Base-by-base conservation (phyloP, 2,329 filamentous ascomycete species). In the Diaporthe sp. region DNA sequence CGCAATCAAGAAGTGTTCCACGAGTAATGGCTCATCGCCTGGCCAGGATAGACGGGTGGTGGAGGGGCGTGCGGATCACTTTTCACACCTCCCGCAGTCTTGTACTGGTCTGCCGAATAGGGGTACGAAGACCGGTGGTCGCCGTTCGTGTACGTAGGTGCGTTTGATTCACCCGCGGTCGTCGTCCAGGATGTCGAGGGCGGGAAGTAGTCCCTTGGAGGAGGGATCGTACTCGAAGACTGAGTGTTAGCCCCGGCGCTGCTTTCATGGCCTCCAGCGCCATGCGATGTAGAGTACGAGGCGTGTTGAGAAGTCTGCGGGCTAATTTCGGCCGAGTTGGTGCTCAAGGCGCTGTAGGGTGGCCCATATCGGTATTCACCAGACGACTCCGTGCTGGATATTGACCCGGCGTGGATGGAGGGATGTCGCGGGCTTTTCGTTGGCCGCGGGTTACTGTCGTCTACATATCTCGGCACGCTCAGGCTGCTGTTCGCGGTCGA, bases 351-450 rank as follows among this genome's bases (percentile, higher is more conserved):
- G 22, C 81, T 80, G 75, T 86, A 86, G 3, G 83, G 76, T 1
- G 83, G 85, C 3, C 88, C 87, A 77, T 91, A 91, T 70, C 90
- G 86, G 79, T 91, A 91, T 78, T 91, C 89, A 30, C 86, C 84
- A 0, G 88, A 83, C 5, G 85, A 80, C 54, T 90, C 89, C 67
- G 86, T 86, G 79, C 85, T 86, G 47, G 84, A 82, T 42, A 89
- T 82, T 30, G 89, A 88, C 17, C 82, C 81, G 78, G 86, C 87
- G 74, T 89, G 87, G 45, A 90, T 84, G 1, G 89, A 90, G 68
- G 88, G 87, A 76, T 90, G 87, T 3, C 90, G 86, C 0, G 89
- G 88, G 77, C 88, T 90, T 81, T 91, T 91, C 50, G 87, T 82
- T 22, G 89, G 88, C 30, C 89, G 86, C 8, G 87, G 85, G 77